Conservation (phyloP, 2,329 filamentous ascomycete genomes). For the Dothidotthia symphoricarpi region DNA sequence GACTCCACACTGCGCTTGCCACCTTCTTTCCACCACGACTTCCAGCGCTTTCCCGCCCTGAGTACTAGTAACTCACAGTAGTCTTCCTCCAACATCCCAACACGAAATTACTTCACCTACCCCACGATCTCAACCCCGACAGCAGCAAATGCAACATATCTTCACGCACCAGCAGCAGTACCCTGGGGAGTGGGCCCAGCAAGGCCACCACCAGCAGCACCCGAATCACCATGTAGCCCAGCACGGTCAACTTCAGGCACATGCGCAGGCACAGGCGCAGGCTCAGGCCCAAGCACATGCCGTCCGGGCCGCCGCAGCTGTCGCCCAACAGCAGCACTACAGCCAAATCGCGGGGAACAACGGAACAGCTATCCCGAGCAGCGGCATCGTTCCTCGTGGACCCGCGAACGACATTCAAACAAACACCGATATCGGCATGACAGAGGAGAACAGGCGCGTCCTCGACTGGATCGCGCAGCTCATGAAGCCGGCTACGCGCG, state of each 20-base stretch:
- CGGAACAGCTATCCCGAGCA: conserved; percentile 49
- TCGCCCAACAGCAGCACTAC: conserved; percentile 59
- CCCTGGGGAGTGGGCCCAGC: conserved; percentile 53
- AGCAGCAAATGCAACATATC: conserved; percentile 56
- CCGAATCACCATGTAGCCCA: conserved; percentile 43
- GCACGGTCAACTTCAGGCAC: conserved; percentile 41
- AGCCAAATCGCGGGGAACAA: conserved; percentile 69
- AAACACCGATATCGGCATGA: conserved; percentile 54
- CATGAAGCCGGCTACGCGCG: conserved; percentile 80
- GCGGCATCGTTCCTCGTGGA: conserved; percentile 37
- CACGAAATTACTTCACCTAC: conserved; percentile 4
- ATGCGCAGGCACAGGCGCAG: conserved; percentile 48
- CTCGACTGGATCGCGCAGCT: conserved; percentile 90
- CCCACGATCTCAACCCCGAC: conserved; percentile 11
- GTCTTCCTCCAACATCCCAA: conserved; percentile 7
- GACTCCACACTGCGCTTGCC: conserved; percentile 15
- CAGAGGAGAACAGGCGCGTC: conserved; percentile 90
- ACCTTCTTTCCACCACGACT: conserved; percentile 9
- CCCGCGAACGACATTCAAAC: conserved; percentile 42
- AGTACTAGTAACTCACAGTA: conserved; percentile 8
- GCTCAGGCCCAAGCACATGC: conserved; percentile 55
- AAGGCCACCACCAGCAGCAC: conserved; percentile 43
- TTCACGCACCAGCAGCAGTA: conserved; percentile 64
- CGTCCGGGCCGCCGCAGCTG: conserved; percentile 53
- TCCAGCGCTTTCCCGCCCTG: conserved; percentile 11